Conservation (phyloP, 176 grass and related monocot genomes). For the bread wheat (Triticum aestivum) region DNA sequence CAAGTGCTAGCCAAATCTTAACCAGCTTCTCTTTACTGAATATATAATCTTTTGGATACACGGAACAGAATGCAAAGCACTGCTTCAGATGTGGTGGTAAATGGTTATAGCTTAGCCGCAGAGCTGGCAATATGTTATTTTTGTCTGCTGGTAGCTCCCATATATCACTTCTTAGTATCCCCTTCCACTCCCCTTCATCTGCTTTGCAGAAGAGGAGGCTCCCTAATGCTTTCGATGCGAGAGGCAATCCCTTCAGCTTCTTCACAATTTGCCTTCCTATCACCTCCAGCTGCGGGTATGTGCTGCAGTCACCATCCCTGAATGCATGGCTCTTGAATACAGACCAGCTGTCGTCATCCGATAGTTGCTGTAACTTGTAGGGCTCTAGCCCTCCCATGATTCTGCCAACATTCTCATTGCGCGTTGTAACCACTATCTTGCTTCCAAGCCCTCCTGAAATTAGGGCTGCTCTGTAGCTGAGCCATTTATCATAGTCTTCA, state of each 20-base stretch:
- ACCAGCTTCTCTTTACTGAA: constrained; percentile 58
- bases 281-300: constrained; percentile 38
- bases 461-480: constrained; percentile 58
- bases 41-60: constrained; percentile 71
- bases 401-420: constrained; percentile 57
- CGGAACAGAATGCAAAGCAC: constrained; percentile 81
- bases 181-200: constrained; percentile 65
- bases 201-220: constrained; percentile 60
- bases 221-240: constrained; percentile 65
- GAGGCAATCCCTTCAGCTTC: constrained; percentile 68
- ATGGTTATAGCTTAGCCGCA: constrained; percentile 68
- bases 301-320: constrained; percentile 40
- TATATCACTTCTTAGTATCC: constrained; percentile 52
- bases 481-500: constrained; percentile 66
- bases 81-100: constrained; percentile 65
- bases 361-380: constrained; percentile 54
- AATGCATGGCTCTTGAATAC: constrained; percentile 68
- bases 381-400: constrained; percentile 53
- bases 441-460: constrained; percentile 59
- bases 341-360: constrained; percentile 56
- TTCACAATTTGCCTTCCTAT: constrained; percentile 65
- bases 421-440: constrained; percentile 72
- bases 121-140: constrained; percentile 64
- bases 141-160: constrained; percentile 55
- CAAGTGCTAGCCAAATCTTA: constrained; percentile 64